Evolutionary conservation across 2,329 filamentous ascomycete species (phyloP).

Genomic region (Rhynchosporium secalis): DNA sequence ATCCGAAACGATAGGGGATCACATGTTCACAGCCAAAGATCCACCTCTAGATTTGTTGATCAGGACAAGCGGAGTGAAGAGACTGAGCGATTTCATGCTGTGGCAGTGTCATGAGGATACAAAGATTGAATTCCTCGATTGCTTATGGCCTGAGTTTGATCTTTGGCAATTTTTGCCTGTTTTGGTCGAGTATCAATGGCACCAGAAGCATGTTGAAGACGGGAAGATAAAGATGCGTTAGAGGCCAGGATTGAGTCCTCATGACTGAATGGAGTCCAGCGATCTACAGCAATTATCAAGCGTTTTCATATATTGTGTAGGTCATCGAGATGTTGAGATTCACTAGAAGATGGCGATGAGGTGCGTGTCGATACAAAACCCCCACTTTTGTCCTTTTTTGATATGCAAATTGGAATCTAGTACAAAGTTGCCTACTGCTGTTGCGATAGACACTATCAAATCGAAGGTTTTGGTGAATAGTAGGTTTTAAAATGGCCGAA

Average conservation of each 20-base stretch:
- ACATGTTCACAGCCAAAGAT: slow-evolving; percentile 83
- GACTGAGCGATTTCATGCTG: slow-evolving; percentile 96
- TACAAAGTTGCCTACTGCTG: no score
- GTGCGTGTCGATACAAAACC: neutral
- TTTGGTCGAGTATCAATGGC: slow-evolving; percentile 83
- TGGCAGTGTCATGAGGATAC: slow-evolving; percentile 97
- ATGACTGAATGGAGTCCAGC: neutral
- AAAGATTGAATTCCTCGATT: slow-evolving; percentile 87
- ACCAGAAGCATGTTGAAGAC: slow-evolving; percentile 42
- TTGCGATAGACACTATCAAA: no score
- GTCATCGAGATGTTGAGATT: neutral
- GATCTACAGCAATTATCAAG: neutral
- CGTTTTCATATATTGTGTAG: neutral
- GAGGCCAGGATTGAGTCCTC: neutral
- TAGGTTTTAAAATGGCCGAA: no score
- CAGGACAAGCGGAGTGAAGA: slow-evolving; percentile 87
- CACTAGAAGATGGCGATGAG: neutral
- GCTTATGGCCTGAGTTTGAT: slow-evolving; percentile 94
- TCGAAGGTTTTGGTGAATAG: no score
- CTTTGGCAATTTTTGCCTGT: slow-evolving; percentile 92
- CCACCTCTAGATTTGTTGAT: slow-evolving; percentile 90
- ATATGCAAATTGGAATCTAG: neutral
- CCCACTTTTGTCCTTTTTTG: neutral
- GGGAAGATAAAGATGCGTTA: slow-evolving; percentile 34
- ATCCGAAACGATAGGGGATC: slow-evolving; percentile 73